Conservation (phyloP, 495 filamentous ascomycete species). For the Daldinia vernicosa region DNA sequence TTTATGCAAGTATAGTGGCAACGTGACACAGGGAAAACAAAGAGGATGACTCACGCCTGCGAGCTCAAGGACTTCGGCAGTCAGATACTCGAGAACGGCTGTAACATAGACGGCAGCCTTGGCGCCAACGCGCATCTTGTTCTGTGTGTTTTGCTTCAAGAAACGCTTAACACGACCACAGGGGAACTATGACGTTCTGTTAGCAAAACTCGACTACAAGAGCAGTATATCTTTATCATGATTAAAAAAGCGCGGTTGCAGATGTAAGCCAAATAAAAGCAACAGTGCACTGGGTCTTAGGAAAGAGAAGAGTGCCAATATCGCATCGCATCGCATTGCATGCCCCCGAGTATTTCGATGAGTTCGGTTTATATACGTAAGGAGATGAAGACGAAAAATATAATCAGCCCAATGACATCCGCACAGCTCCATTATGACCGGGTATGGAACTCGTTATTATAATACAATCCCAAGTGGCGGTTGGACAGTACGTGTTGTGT, state of each 20-base stretch:
- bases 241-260: neutral
- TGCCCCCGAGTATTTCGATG: conserved; percentile 4
- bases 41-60: conserved; percentile 71
- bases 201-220: conserved; percentile 33
- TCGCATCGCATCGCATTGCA: conserved; percentile 26
- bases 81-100: conserved; percentile 96
- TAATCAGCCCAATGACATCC: neutral
- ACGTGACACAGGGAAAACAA: conserved; percentile 25
- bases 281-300: neutral
- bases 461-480: neutral
- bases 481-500: conserved; percentile 13
- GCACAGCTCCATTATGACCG: conserved; percentile 1
- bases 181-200: conserved; percentile 76
- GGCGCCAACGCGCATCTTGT: conserved; percentile 99
- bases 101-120: conserved; percentile 99
- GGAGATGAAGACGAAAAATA: neutral
- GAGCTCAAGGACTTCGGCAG: conserved; percentile 97
- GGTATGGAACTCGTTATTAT: neutral
- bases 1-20: conserved; percentile 1
- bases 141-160: conserved; percentile 98
- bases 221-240: neutral
- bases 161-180: conserved; percentile 99
- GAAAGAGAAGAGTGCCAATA: neutral
- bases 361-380: neutral
- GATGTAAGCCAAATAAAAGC: neutral